Evolutionary conservation across 23 red algal species (phyloP), one percentile per base, ranked within the genome.

Genomic region (Gracilaria gracilis): DNA sequence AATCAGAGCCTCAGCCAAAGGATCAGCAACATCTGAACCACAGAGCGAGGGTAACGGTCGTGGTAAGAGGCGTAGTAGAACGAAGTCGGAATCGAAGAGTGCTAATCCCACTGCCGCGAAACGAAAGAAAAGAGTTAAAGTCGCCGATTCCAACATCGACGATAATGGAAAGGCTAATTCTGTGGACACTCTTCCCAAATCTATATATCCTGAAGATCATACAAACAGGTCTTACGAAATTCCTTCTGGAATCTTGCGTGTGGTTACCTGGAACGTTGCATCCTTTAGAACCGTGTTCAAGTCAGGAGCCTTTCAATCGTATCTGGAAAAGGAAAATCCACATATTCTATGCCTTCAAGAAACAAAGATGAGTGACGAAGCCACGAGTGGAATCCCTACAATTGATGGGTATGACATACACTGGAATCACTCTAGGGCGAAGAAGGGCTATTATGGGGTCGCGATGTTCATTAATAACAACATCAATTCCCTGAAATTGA

Each of bases 291-390:
- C 82, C 3, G 54, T 93, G 19, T 48, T 87, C 7, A 83, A 86
- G 69, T 76, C 75, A 17, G 83, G 82, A 21, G 73, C 85, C 5
- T 80, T 94, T 32, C 32, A 44, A 39, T 32, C 46, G 58, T 91
- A 88, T 66, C 44, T 96, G 42, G 59, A 61, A 20, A 44, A 38
- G 37, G 70, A 93, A 14, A 66, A 58, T 7, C 79, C 94, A 34
- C 84, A 96, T 79, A 62, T 96, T 74, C 75, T 96, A 15, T 91
- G 86, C 38, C 57, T 96, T 7, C 94, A 96, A 80, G 94, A 96
- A 57, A 96, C 94, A 39, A 89, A 91, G 40, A 62, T 96, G 66
- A 87, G 69, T 5, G 91, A 86, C 13, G 73, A 67, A 49, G 74
- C 71, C 11, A 77, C 89, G 46, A 57, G 37, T 7, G 79, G 67